Evolutionary conservation across 305 asterid genomes (phyloP).

Genomic region (Solanum hybrid): DNA sequence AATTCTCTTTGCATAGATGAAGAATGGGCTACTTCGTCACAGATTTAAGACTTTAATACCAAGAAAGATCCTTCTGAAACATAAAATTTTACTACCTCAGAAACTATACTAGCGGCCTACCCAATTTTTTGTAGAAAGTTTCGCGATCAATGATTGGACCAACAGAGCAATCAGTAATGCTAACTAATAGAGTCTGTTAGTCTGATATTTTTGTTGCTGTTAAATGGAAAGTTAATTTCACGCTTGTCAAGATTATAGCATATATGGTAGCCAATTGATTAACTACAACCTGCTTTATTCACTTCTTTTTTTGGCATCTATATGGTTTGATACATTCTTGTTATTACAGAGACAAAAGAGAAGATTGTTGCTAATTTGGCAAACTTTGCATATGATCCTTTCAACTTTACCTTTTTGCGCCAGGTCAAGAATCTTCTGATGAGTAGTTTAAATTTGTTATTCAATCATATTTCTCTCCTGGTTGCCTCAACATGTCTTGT

Average conservation of each 20-base stretch:
- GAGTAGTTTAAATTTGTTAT: not conserved
- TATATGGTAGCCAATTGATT: not conserved
- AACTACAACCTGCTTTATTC: not conserved
- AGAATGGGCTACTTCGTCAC: not conserved
- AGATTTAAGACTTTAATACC: not conserved
- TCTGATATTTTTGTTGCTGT: not conserved
- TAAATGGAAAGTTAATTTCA: not conserved
- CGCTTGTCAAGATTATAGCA: not conserved
- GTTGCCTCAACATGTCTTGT: not conserved
- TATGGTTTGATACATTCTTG: not conserved
- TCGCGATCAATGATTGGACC: not conserved
- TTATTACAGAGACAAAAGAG: slow-evolving; percentile 70
- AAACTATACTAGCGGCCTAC: not conserved
- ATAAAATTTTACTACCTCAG: not conserved
- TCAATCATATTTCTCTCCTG: not conserved
- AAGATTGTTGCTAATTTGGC: slow-evolving; percentile 76
- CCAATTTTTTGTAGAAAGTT: not conserved
- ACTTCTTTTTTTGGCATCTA: not conserved
- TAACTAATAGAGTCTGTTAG: not conserved
- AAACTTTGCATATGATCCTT: slow-evolving; percentile 94
- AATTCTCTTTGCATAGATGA: not conserved
- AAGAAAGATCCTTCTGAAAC: not conserved
- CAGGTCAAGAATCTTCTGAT: slow-evolving; percentile 39
- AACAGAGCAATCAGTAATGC: not conserved
- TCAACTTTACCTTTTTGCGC: slow-evolving; percentile 66